Conservation (phyloP, 345 rosid species). For the Bruguiera gymnorhiza region DNA sequence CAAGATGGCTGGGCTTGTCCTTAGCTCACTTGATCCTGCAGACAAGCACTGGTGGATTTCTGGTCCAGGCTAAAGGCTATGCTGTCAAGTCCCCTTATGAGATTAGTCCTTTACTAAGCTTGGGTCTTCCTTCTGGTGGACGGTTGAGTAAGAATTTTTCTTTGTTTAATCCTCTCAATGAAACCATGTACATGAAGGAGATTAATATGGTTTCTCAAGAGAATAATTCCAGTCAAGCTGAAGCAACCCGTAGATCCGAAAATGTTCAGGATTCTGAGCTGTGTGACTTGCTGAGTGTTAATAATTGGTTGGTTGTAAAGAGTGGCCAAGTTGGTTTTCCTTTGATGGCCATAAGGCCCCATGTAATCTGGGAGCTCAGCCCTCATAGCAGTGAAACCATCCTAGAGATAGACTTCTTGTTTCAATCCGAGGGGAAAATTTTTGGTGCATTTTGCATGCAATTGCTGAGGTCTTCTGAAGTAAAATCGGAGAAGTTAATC, state of each 20-base stretch:
- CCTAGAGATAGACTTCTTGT: slow-evolving; percentile 51
- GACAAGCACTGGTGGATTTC: slow-evolving; percentile 65
- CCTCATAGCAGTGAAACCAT: slow-evolving; percentile 37
- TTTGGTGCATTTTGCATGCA: slow-evolving; percentile 52
- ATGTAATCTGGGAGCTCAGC: slow-evolving; percentile 51
- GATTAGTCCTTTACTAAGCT: slow-evolving; percentile 37
- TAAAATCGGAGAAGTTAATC: slow-evolving; percentile 41
- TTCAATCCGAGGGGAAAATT: slow-evolving; percentile 43
- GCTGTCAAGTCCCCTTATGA: slow-evolving; percentile 54
- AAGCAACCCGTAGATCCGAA: slow-evolving; percentile 45
- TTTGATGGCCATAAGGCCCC: slow-evolving; percentile 46
- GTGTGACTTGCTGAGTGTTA: slow-evolving; percentile 24
- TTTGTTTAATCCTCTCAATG: slow-evolving; percentile 56
- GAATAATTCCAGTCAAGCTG: slow-evolving; percentile 37
- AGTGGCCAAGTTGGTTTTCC: slow-evolving; percentile 39
- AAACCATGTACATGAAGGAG: slow-evolving; percentile 47
- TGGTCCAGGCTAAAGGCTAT: slow-evolving; percentile 59
- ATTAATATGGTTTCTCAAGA: slow-evolving; percentile 51
- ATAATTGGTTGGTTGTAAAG: slow-evolving; percentile 54
- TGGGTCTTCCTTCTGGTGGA: slow-evolving; percentile 38
- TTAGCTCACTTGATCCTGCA: slow-evolving; percentile 55
- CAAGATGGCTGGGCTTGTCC: slow-evolving; percentile 55
- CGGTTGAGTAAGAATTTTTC: slow-evolving; percentile 51
- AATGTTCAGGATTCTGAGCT: slow-evolving; percentile 24
- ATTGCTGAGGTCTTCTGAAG: slow-evolving; percentile 44